phyloP scores from a whole-genome alignment of 805 yeast species.

The Sugiyamaella lignohabitans region DNA sequence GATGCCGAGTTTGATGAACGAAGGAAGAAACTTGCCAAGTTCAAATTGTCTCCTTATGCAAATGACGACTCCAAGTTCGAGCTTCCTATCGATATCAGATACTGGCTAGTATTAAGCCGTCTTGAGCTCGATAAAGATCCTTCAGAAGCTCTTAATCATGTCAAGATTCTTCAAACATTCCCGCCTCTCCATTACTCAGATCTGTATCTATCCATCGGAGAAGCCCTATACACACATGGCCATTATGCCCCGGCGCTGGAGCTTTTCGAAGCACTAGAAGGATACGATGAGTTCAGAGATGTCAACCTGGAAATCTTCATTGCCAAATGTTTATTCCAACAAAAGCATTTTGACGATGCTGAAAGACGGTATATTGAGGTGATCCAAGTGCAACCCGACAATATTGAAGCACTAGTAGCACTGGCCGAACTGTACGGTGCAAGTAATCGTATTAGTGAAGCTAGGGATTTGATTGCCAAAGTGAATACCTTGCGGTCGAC shows the following conservation, averaged over 20 bases:
- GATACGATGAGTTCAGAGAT: slow-evolving; percentile 19
- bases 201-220: slow-evolving; percentile 69
- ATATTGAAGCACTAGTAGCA: slow-evolving; percentile 67
- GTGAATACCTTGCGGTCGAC: slow-evolving; percentile 22
- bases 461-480: slow-evolving; percentile 27
- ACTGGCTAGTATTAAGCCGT: slow-evolving; percentile 70
- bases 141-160: slow-evolving; percentile 70
- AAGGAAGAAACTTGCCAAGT: slow-evolving; percentile 29
- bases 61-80: slow-evolving; percentile 28
- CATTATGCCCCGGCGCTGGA: slow-evolving; percentile 69
- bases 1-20: slow-evolving; percentile 84
- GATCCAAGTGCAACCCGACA: slow-evolving; percentile 43
- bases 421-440: slow-evolving; percentile 73
- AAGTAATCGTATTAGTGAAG: slow-evolving; percentile 27
- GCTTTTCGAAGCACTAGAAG: slow-evolving; percentile 36
- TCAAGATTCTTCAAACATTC: slow-evolving; percentile 49
- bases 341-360: slow-evolving; percentile 43
- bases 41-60: background rate
- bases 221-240: slow-evolving; percentile 61
- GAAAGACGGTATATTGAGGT: slow-evolving; percentile 25
- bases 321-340: slow-evolving; percentile 72
- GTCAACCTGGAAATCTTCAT: slow-evolving; percentile 44
- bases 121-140: slow-evolving; percentile 42
- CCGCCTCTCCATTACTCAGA: slow-evolving; percentile 62
- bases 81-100: slow-evolving; percentile 82